Evolutionary conservation across 805 yeast species (phyloP).

Genomic region (Blastobotrys muscicola): DNA sequence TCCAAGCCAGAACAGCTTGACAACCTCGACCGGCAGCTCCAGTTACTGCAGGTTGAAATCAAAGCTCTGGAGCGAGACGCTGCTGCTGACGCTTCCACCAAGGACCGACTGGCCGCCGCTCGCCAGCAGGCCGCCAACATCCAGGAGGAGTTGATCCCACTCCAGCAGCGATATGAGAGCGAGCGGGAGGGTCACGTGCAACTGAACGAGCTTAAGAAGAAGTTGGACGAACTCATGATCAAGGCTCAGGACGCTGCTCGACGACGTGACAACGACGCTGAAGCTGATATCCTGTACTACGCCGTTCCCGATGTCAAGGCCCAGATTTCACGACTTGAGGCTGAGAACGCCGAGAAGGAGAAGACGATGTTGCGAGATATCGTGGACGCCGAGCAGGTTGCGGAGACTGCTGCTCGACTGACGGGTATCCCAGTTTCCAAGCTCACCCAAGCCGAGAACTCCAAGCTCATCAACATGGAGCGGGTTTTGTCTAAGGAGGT

Average conservation of each 20-base stretch:
- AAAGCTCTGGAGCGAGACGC: conserved; percentile 94
- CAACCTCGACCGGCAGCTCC: conserved; percentile 83
- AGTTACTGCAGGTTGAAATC: conserved; percentile 88
- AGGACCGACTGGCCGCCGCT: conserved; percentile 76
- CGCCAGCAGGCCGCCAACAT: conserved; percentile 69
- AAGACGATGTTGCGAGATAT: conserved; percentile 74
- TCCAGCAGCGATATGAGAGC: conserved; percentile 73
- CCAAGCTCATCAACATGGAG: conserved; percentile 92
- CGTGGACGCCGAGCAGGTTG: conserved; percentile 83
- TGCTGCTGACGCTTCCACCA: conserved; percentile 72
- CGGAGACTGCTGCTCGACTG: conserved; percentile 94
- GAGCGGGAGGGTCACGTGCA: conserved; percentile 90
- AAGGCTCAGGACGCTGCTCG: conserved; percentile 97
- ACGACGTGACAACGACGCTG: conserved; percentile 87
- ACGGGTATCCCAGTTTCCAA: conserved; percentile 96
- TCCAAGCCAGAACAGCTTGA: conserved; percentile 97
- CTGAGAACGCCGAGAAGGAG: conserved; percentile 58
- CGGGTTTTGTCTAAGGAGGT: conserved; percentile 69
- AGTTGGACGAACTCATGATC: conserved; percentile 82
- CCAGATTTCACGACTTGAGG: conserved; percentile 66
- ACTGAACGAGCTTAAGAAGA: conserved; percentile 79
- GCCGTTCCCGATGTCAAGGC: conserved; percentile 89
- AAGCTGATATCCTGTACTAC: conserved; percentile 92
- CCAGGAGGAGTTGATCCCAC: conserved; percentile 76
- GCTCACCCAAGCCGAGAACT: conserved; percentile 89